phyloP scores from a whole-genome alignment of 306 rosid species.

The Ormosia emarginata region DNA sequence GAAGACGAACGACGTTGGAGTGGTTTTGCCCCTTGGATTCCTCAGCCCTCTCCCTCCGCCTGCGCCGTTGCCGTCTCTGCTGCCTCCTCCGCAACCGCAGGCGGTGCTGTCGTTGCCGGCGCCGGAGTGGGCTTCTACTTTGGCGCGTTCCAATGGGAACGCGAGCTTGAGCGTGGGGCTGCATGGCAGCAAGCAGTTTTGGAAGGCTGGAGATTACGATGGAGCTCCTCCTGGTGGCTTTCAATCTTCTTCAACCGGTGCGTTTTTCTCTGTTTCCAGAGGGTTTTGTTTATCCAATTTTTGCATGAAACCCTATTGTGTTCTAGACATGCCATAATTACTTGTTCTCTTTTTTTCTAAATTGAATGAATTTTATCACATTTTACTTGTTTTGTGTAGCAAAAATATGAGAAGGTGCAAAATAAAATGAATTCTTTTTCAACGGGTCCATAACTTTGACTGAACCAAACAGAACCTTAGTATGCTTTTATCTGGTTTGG shows the following conservation, averaged over 20 bases:
- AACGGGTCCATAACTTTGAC: not conserved
- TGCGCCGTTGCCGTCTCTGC: not conserved
- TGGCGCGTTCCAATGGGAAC: not conserved
- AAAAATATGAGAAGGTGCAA: not conserved
- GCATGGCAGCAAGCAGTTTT: conserved; percentile 58
- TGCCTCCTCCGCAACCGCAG: not conserved
- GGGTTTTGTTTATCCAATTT: not conserved
- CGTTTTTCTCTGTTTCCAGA: not conserved
- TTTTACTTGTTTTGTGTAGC: not conserved
- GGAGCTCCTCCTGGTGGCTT: conserved; percentile 38
- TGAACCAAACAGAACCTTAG: too few relatives aligned
- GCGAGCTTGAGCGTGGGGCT: not conserved
- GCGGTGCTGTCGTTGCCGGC: conserved; percentile 7
- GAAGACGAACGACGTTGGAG: conserved; percentile 35
- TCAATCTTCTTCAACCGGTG: conserved; percentile 54
- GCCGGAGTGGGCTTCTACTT: conserved; percentile 19
- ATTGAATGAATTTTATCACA: not conserved
- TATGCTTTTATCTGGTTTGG: too few relatives aligned
- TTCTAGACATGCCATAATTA: not conserved
- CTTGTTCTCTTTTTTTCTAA: not conserved
- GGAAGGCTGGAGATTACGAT: conserved; percentile 96
- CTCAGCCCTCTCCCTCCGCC: conserved; percentile 28
- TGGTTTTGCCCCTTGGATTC: conserved; percentile 54
- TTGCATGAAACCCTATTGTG: not conserved
- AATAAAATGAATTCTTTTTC: not conserved